Evolutionary conservation across 2,329 filamentous ascomycete species (phyloP).

Genomic region (Zymoseptoria pseudotritici): DNA sequence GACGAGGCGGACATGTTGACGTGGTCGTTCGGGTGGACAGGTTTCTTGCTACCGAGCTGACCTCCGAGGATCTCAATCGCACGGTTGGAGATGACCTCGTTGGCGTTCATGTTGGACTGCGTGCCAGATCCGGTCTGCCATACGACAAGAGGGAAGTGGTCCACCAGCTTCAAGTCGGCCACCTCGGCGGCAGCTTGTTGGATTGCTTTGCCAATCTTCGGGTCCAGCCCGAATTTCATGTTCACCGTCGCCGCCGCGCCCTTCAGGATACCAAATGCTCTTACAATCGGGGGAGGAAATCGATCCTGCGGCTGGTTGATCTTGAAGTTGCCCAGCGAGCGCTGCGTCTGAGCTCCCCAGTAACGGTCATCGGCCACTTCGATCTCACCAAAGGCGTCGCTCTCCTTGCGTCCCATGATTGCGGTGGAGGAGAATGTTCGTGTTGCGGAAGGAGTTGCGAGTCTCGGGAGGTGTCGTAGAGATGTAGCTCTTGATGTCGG

Average conservation of each 20-base stretch:
- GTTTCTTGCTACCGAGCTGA: slow-evolving; percentile 91
- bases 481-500: slow-evolving; percentile 1
- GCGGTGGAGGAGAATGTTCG: slow-evolving; percentile 27
- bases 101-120: slow-evolving; percentile 99
- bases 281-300: slow-evolving; percentile 88
- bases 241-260: slow-evolving; percentile 93
- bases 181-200: slow-evolving; percentile 92
- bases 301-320: slow-evolving; percentile 99
- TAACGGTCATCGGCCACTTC: slow-evolving; percentile 89
- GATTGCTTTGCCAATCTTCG: slow-evolving; percentile 83
- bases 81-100: slow-evolving; percentile 98
- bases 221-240: slow-evolving; percentile 87
- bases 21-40: slow-evolving; percentile 98
- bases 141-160: slow-evolving; percentile 97
- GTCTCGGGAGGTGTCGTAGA: slow-evolving; percentile 1
- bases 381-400: slow-evolving; percentile 95
- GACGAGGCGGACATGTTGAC: slow-evolving; percentile 99
- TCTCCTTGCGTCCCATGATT: slow-evolving; percentile 61
- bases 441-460: slow-evolving; percentile 4
- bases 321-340: slow-evolving; percentile 93
- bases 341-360: slow-evolving; percentile 97
- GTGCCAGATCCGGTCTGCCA: slow-evolving; percentile 99
- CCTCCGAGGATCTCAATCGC: slow-evolving; percentile 97
- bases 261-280: slow-evolving; percentile 95
- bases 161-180: slow-evolving; percentile 82